Percentiles rank a stretch among this genome's conserved stretches.
These are phyloP conservation scores for Gastrodia elata DNA, from an alignment of 106 monocot genomes.

Conservation along the genomic window DNA sequence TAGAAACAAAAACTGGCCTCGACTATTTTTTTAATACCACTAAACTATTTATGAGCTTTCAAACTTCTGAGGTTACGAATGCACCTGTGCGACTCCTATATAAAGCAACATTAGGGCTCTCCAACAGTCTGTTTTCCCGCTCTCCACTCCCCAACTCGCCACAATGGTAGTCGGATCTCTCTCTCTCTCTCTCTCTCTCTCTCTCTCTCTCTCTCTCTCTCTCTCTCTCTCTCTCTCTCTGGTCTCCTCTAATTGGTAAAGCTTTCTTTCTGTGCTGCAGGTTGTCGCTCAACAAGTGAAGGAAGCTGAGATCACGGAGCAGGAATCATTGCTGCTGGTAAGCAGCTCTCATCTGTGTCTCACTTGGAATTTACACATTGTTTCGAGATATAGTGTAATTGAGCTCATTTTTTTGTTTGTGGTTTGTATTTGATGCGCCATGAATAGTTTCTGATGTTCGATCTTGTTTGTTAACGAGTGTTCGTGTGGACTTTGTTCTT, in stretches of 20 bases:
- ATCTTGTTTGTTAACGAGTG: not conserved
- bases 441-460: not conserved
- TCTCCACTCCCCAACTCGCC: not conserved
- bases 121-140: too few relatives aligned
- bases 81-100: too few relatives aligned
- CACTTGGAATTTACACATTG: not conserved
- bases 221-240: not conserved
- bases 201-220: constrained; percentile 8
- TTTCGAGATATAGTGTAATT: not conserved
- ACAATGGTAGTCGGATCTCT: not conserved
- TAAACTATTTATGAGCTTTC: too few relatives aligned
- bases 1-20: too few relatives aligned
- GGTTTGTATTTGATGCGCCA: not conserved
- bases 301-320: constrained; percentile 89
- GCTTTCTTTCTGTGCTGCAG: constrained; percentile 31
- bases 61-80: too few relatives aligned
- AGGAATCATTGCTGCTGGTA: constrained; percentile 92
- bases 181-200: not conserved
- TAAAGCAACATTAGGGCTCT: too few relatives aligned
- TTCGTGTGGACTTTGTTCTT: not conserved
- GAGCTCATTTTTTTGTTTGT: not conserved
- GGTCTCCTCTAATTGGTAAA: too few relatives aligned
- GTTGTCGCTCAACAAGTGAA: constrained; percentile 64
- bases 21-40: too few relatives aligned
- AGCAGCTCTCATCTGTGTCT: not conserved